phyloP scores from a whole-genome alignment of 306 rosid genomes.

The Dryas drummondii region DNA sequence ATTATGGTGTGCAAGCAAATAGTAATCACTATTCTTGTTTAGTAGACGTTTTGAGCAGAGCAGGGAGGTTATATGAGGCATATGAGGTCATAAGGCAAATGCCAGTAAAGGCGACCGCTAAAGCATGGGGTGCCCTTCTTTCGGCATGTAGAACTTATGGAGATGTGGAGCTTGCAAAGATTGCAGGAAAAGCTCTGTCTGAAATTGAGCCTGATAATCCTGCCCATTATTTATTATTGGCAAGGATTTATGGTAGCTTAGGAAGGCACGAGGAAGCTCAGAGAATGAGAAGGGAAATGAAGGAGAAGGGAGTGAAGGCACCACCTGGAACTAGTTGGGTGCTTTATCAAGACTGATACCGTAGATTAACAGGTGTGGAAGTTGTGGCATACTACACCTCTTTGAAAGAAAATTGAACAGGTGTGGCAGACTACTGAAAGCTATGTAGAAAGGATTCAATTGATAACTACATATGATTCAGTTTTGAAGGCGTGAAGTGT shows the following conservation, averaged over 20 bases:
- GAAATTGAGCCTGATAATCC: constrained; percentile 78
- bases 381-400: background rate
- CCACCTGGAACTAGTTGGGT: constrained; percentile 73
- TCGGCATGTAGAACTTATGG: constrained; percentile 76
- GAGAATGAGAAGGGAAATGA: constrained; percentile 51
- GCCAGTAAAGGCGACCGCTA: constrained; percentile 75
- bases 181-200: constrained; percentile 60
- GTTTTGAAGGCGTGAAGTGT: no score
- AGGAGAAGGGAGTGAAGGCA: constrained; percentile 55
- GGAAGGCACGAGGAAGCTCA: constrained; percentile 72
- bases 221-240: constrained; percentile 67
- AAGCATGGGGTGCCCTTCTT: constrained; percentile 81
- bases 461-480: background rate
- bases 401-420: no score
- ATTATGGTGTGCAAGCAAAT: constrained; percentile 49
- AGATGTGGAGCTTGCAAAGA: constrained; percentile 59
- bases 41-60: constrained; percentile 73
- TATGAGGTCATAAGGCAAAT: constrained; percentile 53
- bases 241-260: constrained; percentile 58
- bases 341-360: constrained; percentile 45
- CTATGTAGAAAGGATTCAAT: background rate
- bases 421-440: background rate
- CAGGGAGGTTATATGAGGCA: constrained; percentile 72
- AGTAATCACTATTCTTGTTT: constrained; percentile 83
- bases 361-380: background rate